Evolutionary conservation across 768 basidiomycete species (phyloP).

Genomic region (Chlorophyllum brunneum): DNA sequence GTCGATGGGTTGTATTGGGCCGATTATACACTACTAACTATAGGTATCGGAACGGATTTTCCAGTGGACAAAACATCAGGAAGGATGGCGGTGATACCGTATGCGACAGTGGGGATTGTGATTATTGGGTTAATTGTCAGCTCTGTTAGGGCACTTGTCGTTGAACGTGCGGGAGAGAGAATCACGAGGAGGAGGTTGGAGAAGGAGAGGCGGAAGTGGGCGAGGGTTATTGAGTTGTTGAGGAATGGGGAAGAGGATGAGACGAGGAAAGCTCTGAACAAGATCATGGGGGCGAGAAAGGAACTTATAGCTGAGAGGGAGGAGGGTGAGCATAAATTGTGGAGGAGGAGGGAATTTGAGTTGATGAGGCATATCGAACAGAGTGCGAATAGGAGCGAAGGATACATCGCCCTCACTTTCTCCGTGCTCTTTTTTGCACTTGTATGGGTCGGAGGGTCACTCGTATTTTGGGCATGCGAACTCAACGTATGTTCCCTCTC

Average conservation of each 20-base stretch:
- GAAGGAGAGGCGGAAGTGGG: conserved; percentile 28
- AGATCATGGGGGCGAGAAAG: conserved; percentile 10
- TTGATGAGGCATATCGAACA: conserved; percentile 32
- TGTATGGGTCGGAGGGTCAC: conserved; percentile 33
- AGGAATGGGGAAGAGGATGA: background rate
- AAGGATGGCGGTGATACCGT: conserved; percentile 33
- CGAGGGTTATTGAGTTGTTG: conserved; percentile 10
- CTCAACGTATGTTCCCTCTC: conserved; percentile 18
- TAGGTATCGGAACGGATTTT: conserved; percentile 38
- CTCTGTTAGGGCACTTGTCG: conserved; percentile 33
- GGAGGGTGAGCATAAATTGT: conserved; percentile 19
- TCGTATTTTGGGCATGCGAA: conserved; percentile 34
- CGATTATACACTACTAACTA: conserved; percentile 38
- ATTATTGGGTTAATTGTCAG: conserved; percentile 35
- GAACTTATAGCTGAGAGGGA: conserved; percentile 10
- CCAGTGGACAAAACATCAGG: conserved; percentile 23
- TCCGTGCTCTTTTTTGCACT: conserved; percentile 25
- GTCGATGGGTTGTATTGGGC: conserved; percentile 39
- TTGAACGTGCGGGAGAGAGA: conserved; percentile 33
- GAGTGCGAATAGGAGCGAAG: conserved; percentile 20
- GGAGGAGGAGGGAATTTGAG: conserved; percentile 34
- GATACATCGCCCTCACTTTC: conserved; percentile 24
- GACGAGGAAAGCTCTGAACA: conserved; percentile 5
- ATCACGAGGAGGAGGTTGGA: conserved; percentile 29
- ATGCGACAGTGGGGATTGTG: conserved; percentile 32